Evolutionary conservation across 305 asterid species (phyloP), one percentile per base, ranked within the genome.

Genomic region (Fraxinus baroniana): DNA sequence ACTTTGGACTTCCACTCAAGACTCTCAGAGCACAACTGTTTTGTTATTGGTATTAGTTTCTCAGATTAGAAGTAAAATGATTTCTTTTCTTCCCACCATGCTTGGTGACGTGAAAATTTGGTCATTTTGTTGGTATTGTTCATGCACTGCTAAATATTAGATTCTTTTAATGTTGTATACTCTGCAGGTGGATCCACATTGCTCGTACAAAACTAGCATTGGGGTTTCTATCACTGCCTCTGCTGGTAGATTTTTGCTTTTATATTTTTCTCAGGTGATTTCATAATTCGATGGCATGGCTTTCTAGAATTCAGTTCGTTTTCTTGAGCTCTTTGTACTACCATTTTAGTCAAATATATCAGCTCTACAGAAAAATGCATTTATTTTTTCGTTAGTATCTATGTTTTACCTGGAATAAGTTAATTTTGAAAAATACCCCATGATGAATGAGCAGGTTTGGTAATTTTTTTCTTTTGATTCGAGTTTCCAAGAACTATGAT

Each of bases 161-260:
- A 80, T 33, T 44, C 52, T 68, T 87, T 82, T 35, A 74, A 79
- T 52, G 80, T 83, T 37, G 77, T 70, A 80, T 79, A 84, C 71
- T 77, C 32, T 91, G 87, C 94, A 97, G 99, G 92, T 92, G 79
- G 99, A 97, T 87, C 99, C 99, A 70, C 99, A 94, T 90, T 97
- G 99, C 89, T 94, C 99, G 9, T 97, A 97, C 87, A 88, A 78
- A 88, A 86, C 91, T 84, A 89, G 95, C 81, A n/a, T 92, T 84
- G 84, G 91, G 78, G 91, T 92, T 86, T 90, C 97, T 84, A 9
- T 90, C 78, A 82, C 91, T 77, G 90, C 91, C 79, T 91, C 97
- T 86, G 92, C 96, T 82, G 90, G 97, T 80, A 90, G 99, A 91
- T 97, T 97, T 89, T 90, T 93, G 89, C 93, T 97, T 87, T 79